phyloP scores from a whole-genome alignment of 140 eudicot genomes.

The Ambrosia hybrid region DNA sequence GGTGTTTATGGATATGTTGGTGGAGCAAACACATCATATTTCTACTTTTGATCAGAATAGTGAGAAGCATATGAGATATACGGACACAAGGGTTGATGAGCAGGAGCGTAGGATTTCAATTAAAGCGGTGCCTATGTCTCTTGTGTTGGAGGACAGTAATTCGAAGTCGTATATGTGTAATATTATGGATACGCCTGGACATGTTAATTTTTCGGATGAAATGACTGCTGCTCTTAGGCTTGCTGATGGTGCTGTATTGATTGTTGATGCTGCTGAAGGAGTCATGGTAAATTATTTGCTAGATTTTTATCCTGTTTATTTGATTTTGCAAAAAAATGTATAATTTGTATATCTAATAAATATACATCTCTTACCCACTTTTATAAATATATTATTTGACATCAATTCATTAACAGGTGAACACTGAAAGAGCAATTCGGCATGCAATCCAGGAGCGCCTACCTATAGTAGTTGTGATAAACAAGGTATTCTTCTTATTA shows the following conservation, averaged over 20 bases:
- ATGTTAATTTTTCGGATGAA: conserved; percentile 92
- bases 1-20: conserved; percentile 94
- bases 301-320: conserved; percentile 13
- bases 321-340: conserved; percentile 8
- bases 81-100: conserved; percentile 95
- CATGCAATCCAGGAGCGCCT: conserved; percentile 96
- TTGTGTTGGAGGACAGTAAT: conserved; percentile 93
- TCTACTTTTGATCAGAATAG: conserved; percentile 89
- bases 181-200: conserved; percentile 96
- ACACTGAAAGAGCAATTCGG: conserved; percentile 97
- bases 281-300: conserved; percentile 68
- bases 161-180: conserved; percentile 86
- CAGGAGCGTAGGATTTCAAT: conserved; percentile 96
- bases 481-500: conserved; percentile 59
- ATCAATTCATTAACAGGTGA: conserved; percentile 49
- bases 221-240: conserved; percentile 98
- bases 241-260: conserved; percentile 95
- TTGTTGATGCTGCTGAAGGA: conserved; percentile 99
- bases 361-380: neutral
- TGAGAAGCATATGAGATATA: conserved; percentile 95
- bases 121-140: conserved; percentile 93
- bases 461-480: conserved; percentile 90
- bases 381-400: conserved; percentile 5
- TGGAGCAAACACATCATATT: conserved; percentile 89
- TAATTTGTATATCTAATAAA: neutral